phyloP scores from a whole-genome alignment of 768 basidiomycete species.

The Tephrocybe rancida region DNA sequence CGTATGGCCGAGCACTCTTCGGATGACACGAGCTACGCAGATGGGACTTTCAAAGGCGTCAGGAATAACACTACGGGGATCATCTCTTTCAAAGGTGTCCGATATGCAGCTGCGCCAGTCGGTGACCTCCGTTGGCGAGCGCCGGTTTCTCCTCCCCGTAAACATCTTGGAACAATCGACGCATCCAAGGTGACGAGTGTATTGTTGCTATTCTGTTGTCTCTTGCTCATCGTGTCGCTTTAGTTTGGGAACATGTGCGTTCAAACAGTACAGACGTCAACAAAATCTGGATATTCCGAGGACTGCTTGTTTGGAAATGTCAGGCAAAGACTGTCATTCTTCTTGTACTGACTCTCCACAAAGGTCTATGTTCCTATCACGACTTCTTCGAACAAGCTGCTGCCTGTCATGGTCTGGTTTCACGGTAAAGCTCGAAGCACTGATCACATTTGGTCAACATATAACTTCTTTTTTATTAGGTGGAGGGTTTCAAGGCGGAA shows the following conservation, averaged over 20 bases:
- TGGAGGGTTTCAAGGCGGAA: constrained; percentile 42
- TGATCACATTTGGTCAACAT: background rate
- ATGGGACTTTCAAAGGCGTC: constrained; percentile 39
- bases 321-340: background rate
- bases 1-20: too few relatives aligned
- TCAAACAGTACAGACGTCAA: constrained; percentile 27
- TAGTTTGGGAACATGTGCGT: constrained; percentile 41
- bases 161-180: constrained; percentile 36
- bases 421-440: constrained; percentile 30
- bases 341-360: background rate
- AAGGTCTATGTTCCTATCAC: constrained; percentile 37
- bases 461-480: constrained; percentile 24
- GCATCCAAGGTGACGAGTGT: constrained; percentile 31
- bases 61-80: constrained; percentile 31
- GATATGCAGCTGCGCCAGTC: constrained; percentile 44
- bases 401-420: constrained; percentile 45
- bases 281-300: constrained; percentile 34
- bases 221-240: background rate
- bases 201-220: background rate
- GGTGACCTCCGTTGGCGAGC: constrained; percentile 43
- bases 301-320: constrained; percentile 49
- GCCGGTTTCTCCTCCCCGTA: constrained; percentile 38
- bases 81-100: constrained; percentile 41
- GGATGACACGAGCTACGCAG: constrained; percentile 19
- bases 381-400: constrained; percentile 21